Evolutionary conservation across 2,329 filamentous ascomycete species (phyloP), one percentile per base, ranked within the genome.

Genomic region (Cyphellophora europaea): DNA sequence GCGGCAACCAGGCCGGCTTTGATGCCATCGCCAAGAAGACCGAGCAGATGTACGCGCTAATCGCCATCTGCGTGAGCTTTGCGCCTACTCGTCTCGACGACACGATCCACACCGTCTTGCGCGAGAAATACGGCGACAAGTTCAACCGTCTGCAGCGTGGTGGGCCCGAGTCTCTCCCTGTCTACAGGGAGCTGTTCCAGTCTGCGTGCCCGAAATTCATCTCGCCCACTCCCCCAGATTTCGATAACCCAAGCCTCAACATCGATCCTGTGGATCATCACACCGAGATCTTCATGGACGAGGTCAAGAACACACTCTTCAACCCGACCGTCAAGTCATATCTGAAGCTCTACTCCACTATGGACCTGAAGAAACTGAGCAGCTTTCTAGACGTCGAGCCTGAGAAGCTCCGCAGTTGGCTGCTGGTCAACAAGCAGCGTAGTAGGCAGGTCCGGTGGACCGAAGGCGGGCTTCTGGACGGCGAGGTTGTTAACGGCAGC

Each of bases 11-110:
- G 50, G n/a, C 8, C n/a, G 21, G 21, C 21, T 96, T 94, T 69
- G 91, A 98, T 64, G 93, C 86, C 45, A 95, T 96, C 65, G 88
- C 85, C 55, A 98, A 98, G 82, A 96, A 96, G 79, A 96, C 94
- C 65, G 91, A 98, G 64, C 91, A 98, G 73, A 96, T 98, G 89
- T 95, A 95, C 63, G 91, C 91, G 25, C 77, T 98, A 50, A 93
- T 98, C 53, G 89, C 91, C 63, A 96, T 98, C 68, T 98, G 91
- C 65, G 88, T 96, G 38, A 88, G 91, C 48, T 93, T 98, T 74
- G 84, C 94, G 67, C 91, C 91, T 40, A 96, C 89, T 38, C 79
- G 91, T 52, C 78, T 98, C 53, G 91, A 98, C 60, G 91, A 98
- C 72, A 96, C 89, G 58, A 95, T 98, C 69, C 91, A 98, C 78